Conservation (phyloP, 225 moss, liverwort and hornwort genomes). For the Pseudisothecium myosuroides region DNA sequence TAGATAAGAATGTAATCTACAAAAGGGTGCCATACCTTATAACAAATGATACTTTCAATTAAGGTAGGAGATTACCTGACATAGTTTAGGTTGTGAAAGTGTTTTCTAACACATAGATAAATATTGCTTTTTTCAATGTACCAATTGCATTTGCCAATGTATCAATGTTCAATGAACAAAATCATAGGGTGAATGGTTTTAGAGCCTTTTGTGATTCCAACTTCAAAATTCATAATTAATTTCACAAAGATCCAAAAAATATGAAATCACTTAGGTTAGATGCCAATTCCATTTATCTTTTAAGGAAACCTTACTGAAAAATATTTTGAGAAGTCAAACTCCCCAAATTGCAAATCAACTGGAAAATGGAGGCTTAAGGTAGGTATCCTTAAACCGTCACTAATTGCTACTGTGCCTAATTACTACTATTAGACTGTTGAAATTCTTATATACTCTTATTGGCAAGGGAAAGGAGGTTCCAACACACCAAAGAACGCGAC, state of each 20-base stretch:
- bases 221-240: background rate
- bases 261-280: background rate
- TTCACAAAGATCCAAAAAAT: background rate
- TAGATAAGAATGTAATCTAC: accelerated
- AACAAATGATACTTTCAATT: background rate
- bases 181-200: background rate
- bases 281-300: background rate
- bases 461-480: too few species aligned
- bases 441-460: too few species aligned
- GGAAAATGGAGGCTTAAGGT: too few species aligned
- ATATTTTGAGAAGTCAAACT: background rate
- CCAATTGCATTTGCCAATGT: background rate
- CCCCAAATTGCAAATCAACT: background rate
- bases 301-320: background rate
- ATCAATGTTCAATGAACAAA: background rate
- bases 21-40: background rate
- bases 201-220: background rate
- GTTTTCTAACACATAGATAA: background rate
- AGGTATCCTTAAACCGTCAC: too few species aligned
- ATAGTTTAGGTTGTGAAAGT: accelerated
- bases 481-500: too few species aligned
- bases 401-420: too few species aligned
- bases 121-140: background rate
- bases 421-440: too few species aligned
- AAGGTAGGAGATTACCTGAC: background rate